A percentile compares a stretch with the other conserved stretches of the same genome.
phyloP scores from a whole-genome alignment of 495 filamentous ascomycete genomes.

The Trichodelitschia bisporula region DNA sequence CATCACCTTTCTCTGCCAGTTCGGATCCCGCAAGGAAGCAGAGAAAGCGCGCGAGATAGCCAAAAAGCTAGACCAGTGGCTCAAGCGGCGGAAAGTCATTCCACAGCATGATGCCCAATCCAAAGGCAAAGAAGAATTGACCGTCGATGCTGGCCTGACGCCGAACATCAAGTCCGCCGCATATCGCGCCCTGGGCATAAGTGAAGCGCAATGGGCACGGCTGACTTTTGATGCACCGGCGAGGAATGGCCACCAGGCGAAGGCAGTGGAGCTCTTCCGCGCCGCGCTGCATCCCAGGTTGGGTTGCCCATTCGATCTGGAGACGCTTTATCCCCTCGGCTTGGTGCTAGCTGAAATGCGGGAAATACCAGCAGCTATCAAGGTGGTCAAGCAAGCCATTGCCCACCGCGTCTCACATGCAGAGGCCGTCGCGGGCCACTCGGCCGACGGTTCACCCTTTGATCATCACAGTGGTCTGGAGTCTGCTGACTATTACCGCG shows the following conservation, averaged over 20 bases:
- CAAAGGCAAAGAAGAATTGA: constrained; percentile 7
- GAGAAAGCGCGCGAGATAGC: constrained; percentile 52
- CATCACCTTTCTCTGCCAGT: constrained; percentile 55
- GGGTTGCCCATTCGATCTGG: constrained; percentile 32
- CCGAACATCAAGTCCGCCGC: constrained; percentile 29
- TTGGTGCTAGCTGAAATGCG: constrained; percentile 57
- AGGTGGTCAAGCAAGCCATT: constrained; percentile 41
- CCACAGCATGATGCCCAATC: constrained; percentile 13
- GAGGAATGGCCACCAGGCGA: constrained; percentile 39
- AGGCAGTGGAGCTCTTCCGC: constrained; percentile 48
- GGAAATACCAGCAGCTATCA: constrained; percentile 51
- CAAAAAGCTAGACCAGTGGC: constrained; percentile 37
- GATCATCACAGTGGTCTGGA: too few relatives aligned
- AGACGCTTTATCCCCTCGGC: constrained; percentile 57
- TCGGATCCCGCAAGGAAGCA: constrained; percentile 45
- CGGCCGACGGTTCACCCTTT: constrained; percentile 18
- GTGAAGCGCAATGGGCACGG: constrained; percentile 64
- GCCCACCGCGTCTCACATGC: too few relatives aligned
- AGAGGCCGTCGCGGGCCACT: constrained; percentile 8
- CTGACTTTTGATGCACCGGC: constrained; percentile 46
- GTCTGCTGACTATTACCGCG: constrained; percentile 12
- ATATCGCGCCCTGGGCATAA: constrained; percentile 61
- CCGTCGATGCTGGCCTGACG: too few relatives aligned
- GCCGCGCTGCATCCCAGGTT: constrained; percentile 40
- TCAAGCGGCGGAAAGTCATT: too few relatives aligned